A percentile compares a stretch with the other conserved stretches of the same genome.
phyloP scores from a whole-genome alignment of 106 monocot genomes.

The Dactylorhiza incarnata region DNA sequence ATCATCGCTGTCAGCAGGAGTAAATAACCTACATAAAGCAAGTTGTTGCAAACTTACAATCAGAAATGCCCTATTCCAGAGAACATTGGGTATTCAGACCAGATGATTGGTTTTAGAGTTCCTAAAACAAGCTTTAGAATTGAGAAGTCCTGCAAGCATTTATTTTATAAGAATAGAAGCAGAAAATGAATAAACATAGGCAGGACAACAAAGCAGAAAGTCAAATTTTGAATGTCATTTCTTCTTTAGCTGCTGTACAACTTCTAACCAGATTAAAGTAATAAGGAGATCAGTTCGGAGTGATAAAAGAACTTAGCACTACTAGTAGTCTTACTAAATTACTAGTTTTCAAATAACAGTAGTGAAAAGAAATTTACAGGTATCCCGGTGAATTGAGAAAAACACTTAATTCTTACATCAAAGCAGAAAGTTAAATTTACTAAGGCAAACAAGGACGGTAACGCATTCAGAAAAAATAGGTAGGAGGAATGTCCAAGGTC shows the following conservation, averaged over 20 bases:
- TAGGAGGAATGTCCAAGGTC: neutral
- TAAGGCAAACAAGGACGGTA: too few species aligned
- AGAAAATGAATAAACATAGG: neutral
- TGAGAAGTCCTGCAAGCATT: neutral
- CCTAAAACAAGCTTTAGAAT: neutral
- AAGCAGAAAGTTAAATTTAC: too few species aligned
- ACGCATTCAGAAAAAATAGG: too few species aligned
- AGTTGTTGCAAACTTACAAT: conserved; percentile 17
- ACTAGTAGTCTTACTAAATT: neutral
- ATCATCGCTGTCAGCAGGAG: conserved; percentile 99
- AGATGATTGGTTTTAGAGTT: neutral
- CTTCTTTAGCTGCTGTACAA: neutral
- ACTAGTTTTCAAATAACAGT: too few species aligned
- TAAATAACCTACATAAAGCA: conserved; percentile 91
- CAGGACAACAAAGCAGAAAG: neutral
- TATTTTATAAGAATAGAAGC: neutral
- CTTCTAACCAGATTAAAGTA: neutral
- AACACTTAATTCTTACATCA: too few species aligned
- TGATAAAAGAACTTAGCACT: neutral
- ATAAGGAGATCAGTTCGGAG: too few species aligned
- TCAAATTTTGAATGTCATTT: neutral
- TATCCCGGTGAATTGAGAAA: too few species aligned
- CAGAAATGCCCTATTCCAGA: conserved; percentile 11
- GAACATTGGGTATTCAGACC: neutral
- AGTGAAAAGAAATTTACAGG: too few species aligned